Percentiles rank a stretch among this genome's conserved stretches.
These are phyloP conservation scores for Fusarium camptoceras DNA, from an alignment of 2,329 filamentous ascomycete genomes.

Conservation along the genomic window DNA sequence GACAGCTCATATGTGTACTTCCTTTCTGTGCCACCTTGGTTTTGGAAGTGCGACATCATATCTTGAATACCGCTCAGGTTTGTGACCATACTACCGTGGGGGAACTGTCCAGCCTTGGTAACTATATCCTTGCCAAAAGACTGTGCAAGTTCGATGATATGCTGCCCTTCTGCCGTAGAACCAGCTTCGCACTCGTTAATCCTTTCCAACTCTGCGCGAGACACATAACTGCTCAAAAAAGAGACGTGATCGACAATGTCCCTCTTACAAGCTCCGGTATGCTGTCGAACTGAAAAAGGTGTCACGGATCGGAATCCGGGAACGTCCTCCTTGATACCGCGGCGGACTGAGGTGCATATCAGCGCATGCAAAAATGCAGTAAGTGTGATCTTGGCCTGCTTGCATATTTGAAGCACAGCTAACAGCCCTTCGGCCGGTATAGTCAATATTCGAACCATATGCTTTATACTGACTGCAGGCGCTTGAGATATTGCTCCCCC, in stretches of 20 bases:
- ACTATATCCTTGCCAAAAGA: slow-evolving; percentile 1
- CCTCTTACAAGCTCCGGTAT: neutral
- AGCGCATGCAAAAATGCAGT: slow-evolving; percentile 8
- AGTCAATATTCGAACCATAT: neutral
- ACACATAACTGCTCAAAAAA: neutral
- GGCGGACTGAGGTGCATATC: neutral
- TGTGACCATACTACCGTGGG: slow-evolving; percentile 1
- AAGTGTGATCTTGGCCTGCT: neutral
- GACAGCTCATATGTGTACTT: slow-evolving; percentile 26
- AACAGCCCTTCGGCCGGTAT: neutral
- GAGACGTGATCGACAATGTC: slow-evolving; percentile 28
- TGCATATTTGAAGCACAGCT: neutral
- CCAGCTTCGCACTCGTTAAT: neutral
- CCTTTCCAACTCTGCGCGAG: neutral
- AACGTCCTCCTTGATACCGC: rapidly evolving
- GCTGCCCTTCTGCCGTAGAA: neutral
- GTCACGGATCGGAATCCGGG: slow-evolving; percentile 4
- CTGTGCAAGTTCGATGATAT: neutral
- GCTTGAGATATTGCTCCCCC: neutral
- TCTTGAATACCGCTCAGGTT: neutral
- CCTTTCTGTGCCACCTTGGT: neutral
- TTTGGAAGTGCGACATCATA: neutral
- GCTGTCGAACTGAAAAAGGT: slow-evolving; percentile 8
- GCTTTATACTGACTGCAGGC: neutral
- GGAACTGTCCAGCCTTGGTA: slow-evolving; percentile 4